Base-by-base conservation (phyloP, 2,329 filamentous ascomycete genomes). In the Venturia pyrina region DNA sequence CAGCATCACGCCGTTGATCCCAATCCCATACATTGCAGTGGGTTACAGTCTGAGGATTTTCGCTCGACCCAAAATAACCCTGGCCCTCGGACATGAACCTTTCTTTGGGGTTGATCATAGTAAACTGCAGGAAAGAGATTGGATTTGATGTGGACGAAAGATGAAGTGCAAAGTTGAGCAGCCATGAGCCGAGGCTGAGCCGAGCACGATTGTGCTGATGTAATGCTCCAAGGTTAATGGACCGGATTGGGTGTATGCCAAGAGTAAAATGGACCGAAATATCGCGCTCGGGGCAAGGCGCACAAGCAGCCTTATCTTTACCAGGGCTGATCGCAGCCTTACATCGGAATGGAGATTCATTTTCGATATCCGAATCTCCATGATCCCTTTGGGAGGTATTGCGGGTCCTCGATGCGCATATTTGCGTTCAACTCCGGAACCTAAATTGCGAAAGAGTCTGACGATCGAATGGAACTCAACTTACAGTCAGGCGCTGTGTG, bases 1-100 rank as follows among this genome's bases (percentile, higher is more conserved):
- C 28, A 28, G 2, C 28, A 28, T 28, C 28, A 28, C 4, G 28
- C 28, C 28, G 28, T 65, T 68, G 66, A 62, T 68, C 65, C 66
- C 61, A 68, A 65, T 68, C 66, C 63, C 59, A 62, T 24, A 62
- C 59, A 24, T 62, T 62, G 59, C 59, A 62, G 41, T 62, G 59
- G 40, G 59, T 62, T 62, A 37, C 59, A 43, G 59, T 62, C 40
- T 62, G 41, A 43, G 59, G 59, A 43, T 34, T 62, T 62, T 62
- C 59, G 28, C 59, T 62, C 40, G 59, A 43, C 32, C 59, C 59
- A 62, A 62, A 40, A 43, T 62, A 62, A 43, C 59, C 59, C 59
- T 62, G 59, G 40, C 59, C 59, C 21, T 62, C 59, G 28, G 59
- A 62, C 32, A 62, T 37, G 40, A 62, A 62, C 40, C 59, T 62